Base-by-base conservation (phyloP, 345 rosid genomes). In the Brassica juncea region DNA sequence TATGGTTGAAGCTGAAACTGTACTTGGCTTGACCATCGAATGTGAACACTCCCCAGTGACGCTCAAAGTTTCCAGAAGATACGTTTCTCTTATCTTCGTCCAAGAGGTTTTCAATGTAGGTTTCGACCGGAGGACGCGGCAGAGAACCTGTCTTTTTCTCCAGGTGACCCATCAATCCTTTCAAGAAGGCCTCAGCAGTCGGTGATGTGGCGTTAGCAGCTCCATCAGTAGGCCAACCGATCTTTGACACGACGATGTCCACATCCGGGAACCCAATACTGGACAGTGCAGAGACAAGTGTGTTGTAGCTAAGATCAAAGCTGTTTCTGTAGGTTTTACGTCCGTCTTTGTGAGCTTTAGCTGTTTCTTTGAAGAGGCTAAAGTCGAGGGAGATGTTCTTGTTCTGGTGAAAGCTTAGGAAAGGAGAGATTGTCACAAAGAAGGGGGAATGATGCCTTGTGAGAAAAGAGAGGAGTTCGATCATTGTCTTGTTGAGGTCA, bases 211-310 rank as follows among this genome's bases (percentile, higher is more conserved):
- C 97, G 82, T 92, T 88, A 69, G 84, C 83, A 66, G 91, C 86
- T 83, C 93, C 98, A 82, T 94, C 98, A 2, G 97, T 94, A 16
- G 98, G 98, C 97, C 98, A 92, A 49, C 98, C 98, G 78, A 94
- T 91, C 85, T 84, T 86, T 14, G 90, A 84, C 25, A 92, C 86
- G 4, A 88, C 86, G 25, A 94, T 87, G 32, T 87, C 88, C 68
- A 87, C 88, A 6, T 85, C 88, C 10, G 86, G 84, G 80, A 86
- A 92, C 59, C 98, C 98, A 57, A 84, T 71, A 11, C 76, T 82
- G 16, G 89, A 82, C 73, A 94, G 75, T 68, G 97, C 97, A 15
- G 86, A 70, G 19, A 86, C 88, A 73, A 92, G 73, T 35, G 90
- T 88, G 82, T 84, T 89, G 72, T 88, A 88, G 86, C 87, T 87